Base-by-base conservation (phyloP, 352 stramenopile genomes). In the Globisporangium parvum region DNA sequence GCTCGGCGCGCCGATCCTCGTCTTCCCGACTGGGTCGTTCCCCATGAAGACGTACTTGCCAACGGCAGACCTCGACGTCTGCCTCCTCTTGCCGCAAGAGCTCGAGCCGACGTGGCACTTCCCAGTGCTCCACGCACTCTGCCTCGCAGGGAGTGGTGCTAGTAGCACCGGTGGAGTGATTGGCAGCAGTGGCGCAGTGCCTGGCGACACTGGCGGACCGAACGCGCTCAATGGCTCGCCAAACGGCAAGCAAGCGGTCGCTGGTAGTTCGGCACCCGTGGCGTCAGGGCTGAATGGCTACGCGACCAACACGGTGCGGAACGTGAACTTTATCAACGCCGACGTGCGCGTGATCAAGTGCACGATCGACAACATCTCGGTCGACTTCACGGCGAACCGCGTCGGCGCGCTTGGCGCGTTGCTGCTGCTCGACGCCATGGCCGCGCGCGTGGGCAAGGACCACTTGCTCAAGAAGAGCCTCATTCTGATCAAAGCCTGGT, bases 21-120 rank as follows among this genome's bases (percentile, higher is more conserved):
- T 88, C 31, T 83, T 87, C 42, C 67, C 83, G n/a, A 91, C 73
- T 4, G 87, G 87, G 11, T 92, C 84, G 3, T 96, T 92, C 42
- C 86, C 88, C 9, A 91, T 96, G 73, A 93, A 94, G 60, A 95
- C 86, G 41, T 97, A 96, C 61, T 71, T 97, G 2, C 88, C 88
- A 4, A 87, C 86, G 0, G 88, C 87, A 12, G 87, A 96, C 35
- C 65, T 96, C 15, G 85, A 93, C 53, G 74, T 96, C 53, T 94
- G 80, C 47, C 68, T 95, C 1, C 71, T 96, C 46, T 51, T 97
- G 2, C 76, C 80, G 1, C 77, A 85, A 55, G 80, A 87, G 31
- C 54, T 94, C n/a, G 84, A 93, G 59, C 67, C 73, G 15, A 83
- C 85, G 44, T 96, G 88, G 88, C 88, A 91, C 53, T 91, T 91